A percentile compares a stretch with the other conserved stretches of the same genome.
Evolutionary conservation across 2,329 filamentous ascomycete genomes (phyloP).

Genomic region (Graphilbum fragrans): DNA sequence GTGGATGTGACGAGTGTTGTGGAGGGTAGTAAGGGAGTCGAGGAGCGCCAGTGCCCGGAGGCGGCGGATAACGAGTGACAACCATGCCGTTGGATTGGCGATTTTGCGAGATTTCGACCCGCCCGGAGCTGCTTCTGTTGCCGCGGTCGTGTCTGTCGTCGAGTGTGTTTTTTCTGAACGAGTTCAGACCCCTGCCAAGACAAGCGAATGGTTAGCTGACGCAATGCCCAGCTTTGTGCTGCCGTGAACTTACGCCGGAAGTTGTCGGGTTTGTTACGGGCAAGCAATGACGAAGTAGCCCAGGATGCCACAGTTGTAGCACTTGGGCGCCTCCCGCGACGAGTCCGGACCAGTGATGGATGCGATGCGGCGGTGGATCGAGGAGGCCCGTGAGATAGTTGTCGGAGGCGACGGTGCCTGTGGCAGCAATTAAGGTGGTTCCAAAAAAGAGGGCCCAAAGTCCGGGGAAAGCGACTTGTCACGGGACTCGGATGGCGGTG

Average conservation of each 20-base stretch:
- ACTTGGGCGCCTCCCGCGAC: constrained; percentile 22
- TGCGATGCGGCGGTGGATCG: too few relatives aligned
- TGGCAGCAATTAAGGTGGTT: too few relatives aligned
- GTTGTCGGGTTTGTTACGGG: constrained; percentile 33
- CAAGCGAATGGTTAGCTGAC: too few relatives aligned
- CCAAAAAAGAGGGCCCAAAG: too few relatives aligned
- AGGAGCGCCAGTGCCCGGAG: constrained; percentile 20
- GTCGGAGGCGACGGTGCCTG: too few relatives aligned
- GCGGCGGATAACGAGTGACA: constrained; percentile 23
- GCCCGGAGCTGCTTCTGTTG: neutral
- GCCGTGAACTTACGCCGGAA: constrained; percentile 33
- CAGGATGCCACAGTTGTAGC: constrained; percentile 40
- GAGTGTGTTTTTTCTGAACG: constrained; percentile 2
- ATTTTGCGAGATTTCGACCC: neutral
- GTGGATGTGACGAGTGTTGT: constrained; percentile 14
- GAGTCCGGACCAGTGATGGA: constrained; percentile 4
- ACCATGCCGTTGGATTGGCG: constrained; percentile 19
- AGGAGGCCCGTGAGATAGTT: too few relatives aligned
- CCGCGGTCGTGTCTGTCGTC: neutral
- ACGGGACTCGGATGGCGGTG: too few relatives aligned
- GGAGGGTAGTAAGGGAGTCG: constrained; percentile 15
- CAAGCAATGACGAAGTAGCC: constrained; percentile 43
- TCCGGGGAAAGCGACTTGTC: too few relatives aligned
- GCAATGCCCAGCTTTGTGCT: too few relatives aligned
- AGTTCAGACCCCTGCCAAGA: constrained; percentile 6